A percentile compares a stretch with the other conserved stretches of the same genome.
Evolutionary conservation across 306 rosid genomes (phyloP).

Genomic region (Gastrolobium bilobum): DNA sequence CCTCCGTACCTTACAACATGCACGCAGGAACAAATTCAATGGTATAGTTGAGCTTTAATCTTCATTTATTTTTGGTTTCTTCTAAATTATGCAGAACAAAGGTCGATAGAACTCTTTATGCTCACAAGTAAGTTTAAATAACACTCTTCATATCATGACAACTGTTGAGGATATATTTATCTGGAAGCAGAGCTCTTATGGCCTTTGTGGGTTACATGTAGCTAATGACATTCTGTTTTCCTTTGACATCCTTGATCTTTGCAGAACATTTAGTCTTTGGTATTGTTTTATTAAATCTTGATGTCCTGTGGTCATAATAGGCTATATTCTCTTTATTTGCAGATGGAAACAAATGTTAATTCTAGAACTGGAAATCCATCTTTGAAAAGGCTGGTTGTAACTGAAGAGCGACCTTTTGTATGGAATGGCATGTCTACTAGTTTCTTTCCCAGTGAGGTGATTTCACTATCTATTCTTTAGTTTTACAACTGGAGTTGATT

Average conservation of each 20-base stretch:
- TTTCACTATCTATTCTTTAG: slow-evolving; percentile 38
- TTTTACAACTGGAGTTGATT: slow-evolving; percentile 6
- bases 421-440: slow-evolving; percentile 67
- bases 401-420: slow-evolving; percentile 64
- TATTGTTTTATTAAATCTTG: neutral
- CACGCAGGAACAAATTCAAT: slow-evolving; percentile 59
- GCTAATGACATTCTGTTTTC: slow-evolving; percentile 38
- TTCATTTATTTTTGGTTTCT: slow-evolving; percentile 33
- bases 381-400: slow-evolving; percentile 62
- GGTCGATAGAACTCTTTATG: slow-evolving; percentile 12
- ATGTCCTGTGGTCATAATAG: slow-evolving; percentile 25
- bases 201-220: neutral
- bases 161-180: slow-evolving; percentile 8
- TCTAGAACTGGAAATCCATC: slow-evolving; percentile 59
- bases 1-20: slow-evolving; percentile 53
- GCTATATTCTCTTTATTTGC: slow-evolving; percentile 48
- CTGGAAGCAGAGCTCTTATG: slow-evolving; percentile 3
- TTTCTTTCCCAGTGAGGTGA: slow-evolving; percentile 79
- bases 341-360: slow-evolving; percentile 70
- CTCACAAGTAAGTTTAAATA: neutral
- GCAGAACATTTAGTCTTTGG: neutral
- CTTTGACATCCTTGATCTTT: slow-evolving; percentile 33
- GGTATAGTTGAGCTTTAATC: slow-evolving; percentile 59
- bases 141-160: neutral
- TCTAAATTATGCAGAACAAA: neutral